Percentiles rank a stretch among this genome's conserved stretches.
Evolutionary conservation across 1,139 yeast species (phyloP).

Genomic region (Taphrina pruni): DNA sequence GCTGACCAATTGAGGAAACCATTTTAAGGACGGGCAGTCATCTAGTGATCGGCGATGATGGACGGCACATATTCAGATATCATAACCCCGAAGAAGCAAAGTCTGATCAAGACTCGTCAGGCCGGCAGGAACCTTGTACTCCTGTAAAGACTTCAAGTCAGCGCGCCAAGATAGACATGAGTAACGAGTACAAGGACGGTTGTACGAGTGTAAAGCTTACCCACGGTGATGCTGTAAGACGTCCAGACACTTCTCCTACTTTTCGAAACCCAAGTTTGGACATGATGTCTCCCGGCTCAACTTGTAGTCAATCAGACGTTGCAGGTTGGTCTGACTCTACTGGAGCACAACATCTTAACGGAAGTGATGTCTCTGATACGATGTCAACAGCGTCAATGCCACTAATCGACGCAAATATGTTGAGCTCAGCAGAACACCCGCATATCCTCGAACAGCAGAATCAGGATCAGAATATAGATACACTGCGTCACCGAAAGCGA

Average conservation of each 20-base stretch:
- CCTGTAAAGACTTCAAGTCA: neutral
- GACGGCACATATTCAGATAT: conserved; percentile 48
- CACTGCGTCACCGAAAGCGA: conserved; percentile 13
- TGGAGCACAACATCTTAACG: no score
- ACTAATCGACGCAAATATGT: neutral
- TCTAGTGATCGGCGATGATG: conserved; percentile 47
- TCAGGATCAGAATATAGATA: neutral
- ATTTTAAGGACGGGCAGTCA: conserved; percentile 48
- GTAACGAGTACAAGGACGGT: neutral
- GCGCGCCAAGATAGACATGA: neutral
- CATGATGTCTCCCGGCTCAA: neutral
- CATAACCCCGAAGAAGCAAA: conserved; percentile 46
- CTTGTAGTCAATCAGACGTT: neutral
- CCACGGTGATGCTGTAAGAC: no score
- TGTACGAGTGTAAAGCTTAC: neutral
- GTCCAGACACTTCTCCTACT: no score
- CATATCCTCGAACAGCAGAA: neutral
- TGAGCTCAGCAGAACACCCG: neutral
- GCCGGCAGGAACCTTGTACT: neutral
- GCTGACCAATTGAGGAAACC: neutral
- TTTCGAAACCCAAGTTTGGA: neutral
- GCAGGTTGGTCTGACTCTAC: no score
- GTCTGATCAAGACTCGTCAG: no score
- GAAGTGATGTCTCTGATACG: neutral
- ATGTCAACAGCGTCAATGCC: neutral